Evolutionary conservation across 371 early-diverging fungal species (phyloP).

Genomic region (Mucor racemosus): DNA sequence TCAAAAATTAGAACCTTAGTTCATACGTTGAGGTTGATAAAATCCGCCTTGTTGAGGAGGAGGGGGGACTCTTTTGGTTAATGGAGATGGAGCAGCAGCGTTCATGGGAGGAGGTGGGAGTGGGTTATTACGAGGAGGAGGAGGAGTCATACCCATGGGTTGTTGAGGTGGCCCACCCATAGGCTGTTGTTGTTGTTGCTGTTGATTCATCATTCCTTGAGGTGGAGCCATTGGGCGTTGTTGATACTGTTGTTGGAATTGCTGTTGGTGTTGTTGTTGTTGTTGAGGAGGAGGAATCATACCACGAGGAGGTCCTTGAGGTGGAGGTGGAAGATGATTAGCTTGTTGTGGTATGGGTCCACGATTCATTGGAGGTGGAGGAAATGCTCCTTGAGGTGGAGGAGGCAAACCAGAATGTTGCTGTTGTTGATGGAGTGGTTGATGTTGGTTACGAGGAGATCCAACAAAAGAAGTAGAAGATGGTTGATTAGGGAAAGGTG

Average conservation of each 20-base stretch:
- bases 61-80: slow-evolving; percentile 9
- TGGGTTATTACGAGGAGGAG: slow-evolving; percentile 19
- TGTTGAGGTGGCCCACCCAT: slow-evolving; percentile 16
- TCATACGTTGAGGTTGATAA: slow-evolving; percentile 22
- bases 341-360: slow-evolving; percentile 12
- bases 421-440: slow-evolving; percentile 19
- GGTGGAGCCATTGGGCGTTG: not conserved
- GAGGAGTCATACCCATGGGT: not conserved
- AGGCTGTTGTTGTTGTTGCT: not conserved
- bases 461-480: slow-evolving; percentile 39
- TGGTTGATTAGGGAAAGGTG: slow-evolving; percentile 53
- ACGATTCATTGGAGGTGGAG: slow-evolving; percentile 28
- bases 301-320: slow-evolving; percentile 20
- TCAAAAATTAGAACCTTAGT: slow-evolving; percentile 1
- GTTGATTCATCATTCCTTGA: not conserved
- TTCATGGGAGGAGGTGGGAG: slow-evolving; percentile 47
- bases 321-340: slow-evolving; percentile 11
- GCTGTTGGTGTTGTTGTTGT: slow-evolving; percentile 10
- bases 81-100: slow-evolving; percentile 31
- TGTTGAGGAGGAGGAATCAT: slow-evolving; percentile 9
- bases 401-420: slow-evolving; percentile 26
- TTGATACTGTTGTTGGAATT: not conserved
- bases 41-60: slow-evolving; percentile 21
- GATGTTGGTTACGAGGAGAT: slow-evolving; percentile 25
- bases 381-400: slow-evolving; percentile 20